Evolutionary conservation across 805 yeast genomes (phyloP).

Genomic region (Lachancea lanzarotensis): DNA sequence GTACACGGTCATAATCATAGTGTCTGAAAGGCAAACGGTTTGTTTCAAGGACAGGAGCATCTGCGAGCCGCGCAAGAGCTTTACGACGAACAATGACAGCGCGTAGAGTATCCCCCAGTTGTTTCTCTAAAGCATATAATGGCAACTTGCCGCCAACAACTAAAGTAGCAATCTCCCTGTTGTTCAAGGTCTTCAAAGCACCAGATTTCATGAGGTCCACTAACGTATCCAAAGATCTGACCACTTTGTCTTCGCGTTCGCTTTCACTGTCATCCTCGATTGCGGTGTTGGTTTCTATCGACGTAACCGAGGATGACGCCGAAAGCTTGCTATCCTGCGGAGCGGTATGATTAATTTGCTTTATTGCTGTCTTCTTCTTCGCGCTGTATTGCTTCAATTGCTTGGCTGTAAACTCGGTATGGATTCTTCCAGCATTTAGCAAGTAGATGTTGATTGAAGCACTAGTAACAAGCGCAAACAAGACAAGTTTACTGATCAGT

Average conservation of each 20-base stretch:
- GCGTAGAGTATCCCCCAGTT: conserved; percentile 78
- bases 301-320: conserved; percentile 10
- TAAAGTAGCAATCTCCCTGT: conserved; percentile 69
- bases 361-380: conserved; percentile 1
- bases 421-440: conserved; percentile 75
- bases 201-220: conserved; percentile 63
- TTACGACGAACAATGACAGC: conserved; percentile 92
- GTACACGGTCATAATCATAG: conserved; percentile 91
- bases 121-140: conserved; percentile 89
- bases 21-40: conserved; percentile 68
- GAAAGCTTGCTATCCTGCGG: background rate
- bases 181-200: conserved; percentile 51
- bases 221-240: conserved; percentile 61
- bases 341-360: conserved; percentile 20
- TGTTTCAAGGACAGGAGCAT: conserved; percentile 71
- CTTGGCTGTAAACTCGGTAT: conserved; percentile 38
- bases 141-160: conserved; percentile 77
- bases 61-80: conserved; percentile 78
- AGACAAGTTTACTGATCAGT: conserved; percentile 67
- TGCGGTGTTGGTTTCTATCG: conserved; percentile 8
- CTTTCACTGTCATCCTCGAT: conserved; percentile 31
- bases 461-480: conserved; percentile 67
- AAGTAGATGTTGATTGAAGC: conserved; percentile 77
- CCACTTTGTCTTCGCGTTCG: conserved; percentile 33
- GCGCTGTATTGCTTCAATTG: conserved; percentile 21